These are phyloP conservation scores for Phytophthora pluvialis DNA, from an alignment of 352 stramenopile species.

Conservation along the genomic window DNA sequence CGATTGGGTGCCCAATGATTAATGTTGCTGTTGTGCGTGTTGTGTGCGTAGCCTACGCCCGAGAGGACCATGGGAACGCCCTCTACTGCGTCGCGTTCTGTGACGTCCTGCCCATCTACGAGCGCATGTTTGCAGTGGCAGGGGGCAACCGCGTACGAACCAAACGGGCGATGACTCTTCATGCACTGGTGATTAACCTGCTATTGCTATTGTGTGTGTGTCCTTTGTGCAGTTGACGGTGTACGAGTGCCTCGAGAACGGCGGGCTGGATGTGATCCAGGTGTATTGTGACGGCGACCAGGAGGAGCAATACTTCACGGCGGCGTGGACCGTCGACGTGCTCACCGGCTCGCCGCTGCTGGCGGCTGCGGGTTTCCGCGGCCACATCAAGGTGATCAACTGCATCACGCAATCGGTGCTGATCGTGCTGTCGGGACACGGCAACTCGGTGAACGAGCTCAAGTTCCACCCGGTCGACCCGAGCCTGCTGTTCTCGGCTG, in stretches of 20 bases:
- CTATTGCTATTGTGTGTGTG: not conserved
- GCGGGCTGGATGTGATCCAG: slow-evolving; percentile 77
- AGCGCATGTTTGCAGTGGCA: slow-evolving; percentile 74
- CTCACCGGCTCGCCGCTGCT: slow-evolving; percentile 75
- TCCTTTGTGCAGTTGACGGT: slow-evolving; percentile 56
- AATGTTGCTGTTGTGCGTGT: slow-evolving; percentile 1
- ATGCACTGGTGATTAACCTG: slow-evolving; percentile 2
- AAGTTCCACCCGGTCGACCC: slow-evolving; percentile 92
- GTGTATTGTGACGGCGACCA: slow-evolving; percentile 82
- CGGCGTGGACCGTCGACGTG: slow-evolving; percentile 80
- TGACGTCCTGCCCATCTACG: slow-evolving; percentile 67
- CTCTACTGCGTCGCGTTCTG: slow-evolving; percentile 85
- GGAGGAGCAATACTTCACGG: slow-evolving; percentile 83
- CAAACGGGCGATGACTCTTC: not conserved
- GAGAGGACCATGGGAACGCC: slow-evolving; percentile 77
- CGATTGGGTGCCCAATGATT: slow-evolving; percentile 9
- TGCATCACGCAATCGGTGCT: slow-evolving; percentile 78
- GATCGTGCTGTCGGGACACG: slow-evolving; percentile 88
- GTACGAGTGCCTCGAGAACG: slow-evolving; percentile 81
- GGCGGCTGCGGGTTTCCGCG: slow-evolving; percentile 67
- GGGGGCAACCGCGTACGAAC: slow-evolving; percentile 69
- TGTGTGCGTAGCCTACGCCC: slow-evolving; percentile 53
- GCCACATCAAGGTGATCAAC: slow-evolving; percentile 89
- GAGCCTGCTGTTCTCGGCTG: slow-evolving; percentile 89
- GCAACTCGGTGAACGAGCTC: slow-evolving; percentile 93